Evolutionary conservation across 306 rosid genomes (phyloP), one percentile per base, ranked within the genome.

Genomic region (Alnus glutinosa): DNA sequence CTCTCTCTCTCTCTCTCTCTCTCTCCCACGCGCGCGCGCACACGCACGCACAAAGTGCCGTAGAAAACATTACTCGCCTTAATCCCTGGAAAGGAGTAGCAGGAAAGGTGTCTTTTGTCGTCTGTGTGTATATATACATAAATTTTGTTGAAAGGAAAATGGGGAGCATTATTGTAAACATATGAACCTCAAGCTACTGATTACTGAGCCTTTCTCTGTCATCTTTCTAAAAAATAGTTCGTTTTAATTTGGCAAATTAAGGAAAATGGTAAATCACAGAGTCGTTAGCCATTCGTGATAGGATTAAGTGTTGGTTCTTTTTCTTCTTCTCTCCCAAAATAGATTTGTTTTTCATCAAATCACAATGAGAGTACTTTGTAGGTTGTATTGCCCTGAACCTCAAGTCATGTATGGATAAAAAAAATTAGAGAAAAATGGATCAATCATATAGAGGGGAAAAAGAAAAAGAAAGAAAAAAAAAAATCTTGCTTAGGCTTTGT

Each of bases 1-100:
- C 55, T 69, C 54, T 69, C 75, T 23, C 55, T 68, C 55, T 69
- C 54, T 69, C 75, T 23, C 55, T 18, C 55, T 47, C 39, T 70
- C 55, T 19, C 39, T 0, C 28, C 0, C 28, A 0, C 28, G 28
- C 28, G 10, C 70, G 3, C 49, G 19, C 72, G 11, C 72, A 14
- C 52, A 49, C 52, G 52, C 52, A 11, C 52, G 52, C 14, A 49
- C 52, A 11, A 49, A 49, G 11, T 49, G 11, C 52, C 15, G 13
- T 1, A 11, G 1, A 49, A 49, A 49, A 49, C 52, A 49, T 49
- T 10, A 9, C 52, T 49, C 15, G 52, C 52, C 52, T 49, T 49
- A 3, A 2, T 71, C 18, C 34, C 4, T 37, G 68, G 68, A 54
- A 77, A 68, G 46, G 46, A 42, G 49, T 12, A 6, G 23, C 19